Percentiles rank a stretch among this genome's conserved stretches.
Evolutionary conservation across 345 rosid genomes (phyloP).

Genomic region (Bruguiera sexangula): DNA sequence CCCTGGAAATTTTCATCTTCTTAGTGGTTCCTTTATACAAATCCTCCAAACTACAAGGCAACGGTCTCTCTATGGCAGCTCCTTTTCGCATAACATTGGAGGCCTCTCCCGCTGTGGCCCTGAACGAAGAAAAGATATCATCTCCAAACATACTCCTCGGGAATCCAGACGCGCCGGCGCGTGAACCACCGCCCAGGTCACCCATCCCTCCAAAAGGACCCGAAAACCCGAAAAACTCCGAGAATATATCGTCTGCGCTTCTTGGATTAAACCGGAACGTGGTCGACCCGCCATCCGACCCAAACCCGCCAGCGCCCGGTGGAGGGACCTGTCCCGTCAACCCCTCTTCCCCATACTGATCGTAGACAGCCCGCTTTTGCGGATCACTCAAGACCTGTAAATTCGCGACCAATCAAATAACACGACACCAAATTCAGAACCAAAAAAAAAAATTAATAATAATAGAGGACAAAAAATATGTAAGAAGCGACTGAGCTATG

Average conservation of each 20-base stretch:
- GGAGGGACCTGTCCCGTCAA: constrained; percentile 74
- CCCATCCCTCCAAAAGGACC: constrained; percentile 58
- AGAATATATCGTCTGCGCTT: constrained; percentile 78
- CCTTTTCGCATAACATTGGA: constrained; percentile 52
- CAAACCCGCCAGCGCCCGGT: constrained; percentile 62
- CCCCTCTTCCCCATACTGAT: constrained; percentile 91
- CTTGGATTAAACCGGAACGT: constrained; percentile 68
- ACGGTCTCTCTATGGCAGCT: constrained; percentile 66
- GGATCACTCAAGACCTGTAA: constrained; percentile 78
- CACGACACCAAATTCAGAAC: neutral
- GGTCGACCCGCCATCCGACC: constrained; percentile 37
- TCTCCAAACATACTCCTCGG: constrained; percentile 57
- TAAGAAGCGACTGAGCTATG: no score
- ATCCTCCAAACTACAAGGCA: constrained; percentile 90
- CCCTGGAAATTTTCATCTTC: constrained; percentile 93
- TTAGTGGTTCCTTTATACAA: constrained; percentile 75
- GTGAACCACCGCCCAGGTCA: constrained; percentile 55
- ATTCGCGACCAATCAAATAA: no score
- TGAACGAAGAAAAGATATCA: constrained; percentile 48
- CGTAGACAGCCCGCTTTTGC: constrained; percentile 70
- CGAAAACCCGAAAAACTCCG: constrained; percentile 75
- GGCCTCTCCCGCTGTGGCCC: constrained; percentile 43
- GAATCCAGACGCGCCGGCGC: constrained; percentile 47
- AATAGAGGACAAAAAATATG: neutral
- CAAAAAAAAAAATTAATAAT: neutral